Base-by-base conservation (phyloP, 768 basidiomycete genomes). In the Boletus barrowsii region DNA sequence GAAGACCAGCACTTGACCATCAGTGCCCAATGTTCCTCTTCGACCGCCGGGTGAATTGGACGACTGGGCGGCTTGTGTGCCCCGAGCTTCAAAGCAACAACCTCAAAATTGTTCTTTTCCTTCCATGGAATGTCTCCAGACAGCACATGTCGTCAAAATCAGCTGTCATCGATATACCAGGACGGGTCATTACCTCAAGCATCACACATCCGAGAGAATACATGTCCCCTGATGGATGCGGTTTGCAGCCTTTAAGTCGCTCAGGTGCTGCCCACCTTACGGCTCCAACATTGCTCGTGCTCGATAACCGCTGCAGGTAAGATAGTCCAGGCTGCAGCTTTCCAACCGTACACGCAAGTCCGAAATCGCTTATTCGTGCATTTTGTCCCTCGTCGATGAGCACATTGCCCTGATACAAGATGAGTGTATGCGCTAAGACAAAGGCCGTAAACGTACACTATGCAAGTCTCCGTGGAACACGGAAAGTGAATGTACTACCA, bases 81-180 rank as follows among this genome's bases (percentile, higher is more conserved):
- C 0, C 2, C 9, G 5, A 56, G 13, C 29, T 56, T 56, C 29
- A 55, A 30, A 32, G 15, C 41, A 1, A 47, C 13, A 0, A 56
- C 53, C 22, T 55, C n/a, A 2, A 2, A 56, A 0, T 24, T 17
- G 0, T 5, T 56, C 46, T 26, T 30, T 18, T 18, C 53, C 46
- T 55, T 56, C 53, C 55, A 55, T 4, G 55, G 55, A 10, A 48
- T 20, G 1, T 55, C 55, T 18, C 55, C 52, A 5, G 46, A 56
- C 4, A 55, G 6, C 10, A 56, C 53, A 52, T 56, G 5, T 0
- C 2, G 2, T 8, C 11, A 22, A 33, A 29, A 6, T 43, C 1
- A 20, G 22, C 3, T 1, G 8, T 32, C 1, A 7, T 8, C 33
- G 10, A 24, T 3, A 37, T 17, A 36, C 11, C 1, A 1, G 5